Percentiles rank a stretch among this genome's conserved stretches.
Evolutionary conservation across 306 rosid genomes (phyloP).

Genomic region (Carpinus viminea): DNA sequence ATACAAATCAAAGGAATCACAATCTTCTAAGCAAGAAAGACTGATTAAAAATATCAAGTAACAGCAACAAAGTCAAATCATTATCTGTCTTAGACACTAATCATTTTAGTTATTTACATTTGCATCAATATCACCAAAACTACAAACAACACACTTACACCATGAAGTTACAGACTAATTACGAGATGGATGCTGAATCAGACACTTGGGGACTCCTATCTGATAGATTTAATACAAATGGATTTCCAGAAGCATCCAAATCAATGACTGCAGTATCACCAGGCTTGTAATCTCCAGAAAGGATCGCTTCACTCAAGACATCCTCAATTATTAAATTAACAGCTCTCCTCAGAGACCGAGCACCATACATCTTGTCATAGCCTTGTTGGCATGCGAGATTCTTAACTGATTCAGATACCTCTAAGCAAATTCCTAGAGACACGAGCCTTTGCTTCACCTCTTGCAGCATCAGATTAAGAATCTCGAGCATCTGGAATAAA

Average conservation of each 20-base stretch:
- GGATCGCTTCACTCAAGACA: constrained; percentile 72
- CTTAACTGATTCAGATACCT: constrained; percentile 73
- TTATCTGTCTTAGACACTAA: background rate
- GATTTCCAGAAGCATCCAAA: constrained; percentile 68
- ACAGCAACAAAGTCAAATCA: background rate
- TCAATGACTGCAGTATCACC: constrained; percentile 74
- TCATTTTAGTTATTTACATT: background rate
- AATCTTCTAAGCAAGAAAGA: too few relatives aligned
- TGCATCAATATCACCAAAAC: background rate
- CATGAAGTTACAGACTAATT: background rate
- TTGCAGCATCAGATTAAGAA: constrained; percentile 58
- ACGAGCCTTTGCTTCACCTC: constrained; percentile 67
- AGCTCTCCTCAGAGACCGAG: constrained; percentile 78
- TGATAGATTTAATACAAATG: constrained; percentile 51
- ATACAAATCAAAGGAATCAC: too few relatives aligned
- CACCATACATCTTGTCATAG: constrained; percentile 71
- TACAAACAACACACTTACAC: background rate
- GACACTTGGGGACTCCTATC: constrained; percentile 49
- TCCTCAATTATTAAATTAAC: constrained; percentile 66
- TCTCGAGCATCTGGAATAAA: constrained; percentile 63
- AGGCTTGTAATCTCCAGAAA: constrained; percentile 54
- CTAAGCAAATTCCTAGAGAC: constrained; percentile 56
- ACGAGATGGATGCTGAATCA: constrained; percentile 39
- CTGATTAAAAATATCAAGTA: background rate
- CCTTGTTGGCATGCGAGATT: constrained; percentile 64